Base-by-base conservation (phyloP, 306 rosid species). In the Biancaea sappan region DNA sequence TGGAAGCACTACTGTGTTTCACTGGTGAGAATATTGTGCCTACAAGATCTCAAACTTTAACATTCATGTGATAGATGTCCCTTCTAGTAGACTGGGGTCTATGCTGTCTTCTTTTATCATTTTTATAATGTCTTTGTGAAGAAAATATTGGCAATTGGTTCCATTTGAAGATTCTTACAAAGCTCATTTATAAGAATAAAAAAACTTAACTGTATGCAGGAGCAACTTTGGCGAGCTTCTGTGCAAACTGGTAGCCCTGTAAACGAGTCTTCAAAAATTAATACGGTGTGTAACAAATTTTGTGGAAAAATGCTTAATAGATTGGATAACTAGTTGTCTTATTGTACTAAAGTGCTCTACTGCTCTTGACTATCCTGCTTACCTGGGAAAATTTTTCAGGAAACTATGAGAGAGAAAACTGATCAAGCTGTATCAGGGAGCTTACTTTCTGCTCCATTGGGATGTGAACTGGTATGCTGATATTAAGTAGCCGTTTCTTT, bases 1-100 rank as follows among this genome's bases (percentile, higher is more conserved):
- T 91, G 96, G 96, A 91, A 88, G 78, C 76, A 78, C 41, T 91
- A 91, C 76, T 82, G 94, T 79, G 65, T 31, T 28, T 81, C 92
- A 48, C 80, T 88, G 90, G 96, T 91, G 83, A 66, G 77, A 72
- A 68, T 67, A 63, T 56, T 77, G 52, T 69, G 24, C 70, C 32
- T 51, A 16, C 28, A 60, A 32, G 21, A 50, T 81, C 8, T 63
- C 28, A 58, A 16, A 44, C 69, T 50, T 14, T 69, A 58, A 40
- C 26, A 73, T 22, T 29, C 44, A 40, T 73, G 28, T 61, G 57
- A 77, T 41, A 72, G 38, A 7, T 44, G 64, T 54, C 50, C 38
- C 38, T 79, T 65, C 77, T 59, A 52, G 74, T 51, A 48, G 82
- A 76, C 66, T 25, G 35, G 50, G 26, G 66, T 54, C 73, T 62